phyloP scores from a whole-genome alignment of 164 flowering plant species.

The Macadamia integrifolia region DNA sequence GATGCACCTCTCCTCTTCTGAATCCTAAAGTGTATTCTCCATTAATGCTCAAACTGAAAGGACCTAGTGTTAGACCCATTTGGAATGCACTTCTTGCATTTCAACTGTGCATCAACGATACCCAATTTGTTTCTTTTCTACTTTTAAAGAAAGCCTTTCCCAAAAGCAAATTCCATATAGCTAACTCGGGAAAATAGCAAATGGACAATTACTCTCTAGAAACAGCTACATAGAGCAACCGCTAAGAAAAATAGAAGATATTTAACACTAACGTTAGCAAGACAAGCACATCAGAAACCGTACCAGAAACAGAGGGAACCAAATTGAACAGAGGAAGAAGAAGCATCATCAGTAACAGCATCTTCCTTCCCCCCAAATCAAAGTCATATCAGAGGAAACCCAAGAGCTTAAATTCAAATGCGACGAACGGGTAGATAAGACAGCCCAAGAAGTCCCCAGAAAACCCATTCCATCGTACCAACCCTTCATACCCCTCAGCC shows the following conservation, averaged over 20 bases:
- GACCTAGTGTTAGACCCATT: too few species aligned
- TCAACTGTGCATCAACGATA: too few species aligned
- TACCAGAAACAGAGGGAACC: conserved; percentile 28
- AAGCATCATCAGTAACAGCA: conserved; percentile 25
- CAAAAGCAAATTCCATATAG: too few species aligned
- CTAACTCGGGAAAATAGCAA: too few species aligned
- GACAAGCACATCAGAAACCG: not conserved
- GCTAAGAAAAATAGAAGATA: not conserved
- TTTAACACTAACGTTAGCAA: not conserved
- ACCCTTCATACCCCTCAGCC: conserved; percentile 9
- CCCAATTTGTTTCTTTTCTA: too few species aligned
- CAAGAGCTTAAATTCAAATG: conserved; percentile 1
- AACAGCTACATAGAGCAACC: not conserved
- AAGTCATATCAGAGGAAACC: conserved; percentile 15
- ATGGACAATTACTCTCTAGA: not conserved
- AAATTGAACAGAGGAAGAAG: conserved; percentile 24
- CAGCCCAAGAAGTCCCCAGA: conserved; percentile 3
- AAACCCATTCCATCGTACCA: conserved; percentile 5
- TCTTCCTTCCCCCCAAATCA: conserved; percentile 22
- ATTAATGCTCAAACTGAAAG: too few species aligned
- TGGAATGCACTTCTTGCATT: too few species aligned
- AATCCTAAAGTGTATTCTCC: too few species aligned
- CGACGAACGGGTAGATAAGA: not conserved
- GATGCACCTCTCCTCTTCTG: too few species aligned
- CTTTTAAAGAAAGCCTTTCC: too few species aligned